These are phyloP conservation scores for Asterophora lycoperdoides DNA, from an alignment of 768 basidiomycete species.

Conservation along the genomic window DNA sequence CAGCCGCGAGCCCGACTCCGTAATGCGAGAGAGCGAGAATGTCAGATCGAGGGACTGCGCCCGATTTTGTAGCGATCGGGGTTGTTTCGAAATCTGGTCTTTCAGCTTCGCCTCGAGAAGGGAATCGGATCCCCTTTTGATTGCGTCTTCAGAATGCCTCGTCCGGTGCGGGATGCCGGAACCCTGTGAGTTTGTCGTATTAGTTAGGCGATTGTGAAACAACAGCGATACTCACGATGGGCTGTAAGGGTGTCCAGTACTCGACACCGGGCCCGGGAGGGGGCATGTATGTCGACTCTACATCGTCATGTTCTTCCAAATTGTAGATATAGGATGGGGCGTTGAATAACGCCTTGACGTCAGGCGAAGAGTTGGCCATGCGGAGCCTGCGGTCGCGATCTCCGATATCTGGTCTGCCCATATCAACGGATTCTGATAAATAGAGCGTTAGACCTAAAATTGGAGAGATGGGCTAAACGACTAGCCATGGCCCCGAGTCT, in stretches of 20 bases:
- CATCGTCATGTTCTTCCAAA: slow-evolving; percentile 67
- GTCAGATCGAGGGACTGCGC: slow-evolving; percentile 89
- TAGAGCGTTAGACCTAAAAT: neutral
- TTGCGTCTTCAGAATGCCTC: slow-evolving; percentile 67
- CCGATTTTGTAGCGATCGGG: slow-evolving; percentile 78
- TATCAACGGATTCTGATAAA: slow-evolving; percentile 65
- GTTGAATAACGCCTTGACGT: slow-evolving; percentile 94
- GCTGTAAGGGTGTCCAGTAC: slow-evolving; percentile 74
- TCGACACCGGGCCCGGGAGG: slow-evolving; percentile 43
- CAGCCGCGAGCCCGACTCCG: slow-evolving; percentile 57
- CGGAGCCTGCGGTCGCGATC: slow-evolving; percentile 74
- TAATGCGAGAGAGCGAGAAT: slow-evolving; percentile 77
- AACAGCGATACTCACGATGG: slow-evolving; percentile 52
- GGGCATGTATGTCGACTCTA: slow-evolving; percentile 52
- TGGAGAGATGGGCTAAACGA: slow-evolving; percentile 6
- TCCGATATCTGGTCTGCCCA: slow-evolving; percentile 67
- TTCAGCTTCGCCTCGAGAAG: slow-evolving; percentile 80
- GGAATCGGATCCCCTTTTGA: slow-evolving; percentile 82
- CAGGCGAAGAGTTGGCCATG: slow-evolving; percentile 85
- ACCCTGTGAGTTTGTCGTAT: slow-evolving; percentile 38
- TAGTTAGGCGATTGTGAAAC: slow-evolving; percentile 10
- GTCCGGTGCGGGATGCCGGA: slow-evolving; percentile 65
- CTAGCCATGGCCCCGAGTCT: slow-evolving; percentile 59
- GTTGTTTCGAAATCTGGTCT: slow-evolving; percentile 73
- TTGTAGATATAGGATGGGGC: slow-evolving; percentile 80